Evolutionary conservation across 2,329 filamentous ascomycete genomes (phyloP), one percentile per base, ranked within the genome.

Genomic region (Phoma sp.): DNA sequence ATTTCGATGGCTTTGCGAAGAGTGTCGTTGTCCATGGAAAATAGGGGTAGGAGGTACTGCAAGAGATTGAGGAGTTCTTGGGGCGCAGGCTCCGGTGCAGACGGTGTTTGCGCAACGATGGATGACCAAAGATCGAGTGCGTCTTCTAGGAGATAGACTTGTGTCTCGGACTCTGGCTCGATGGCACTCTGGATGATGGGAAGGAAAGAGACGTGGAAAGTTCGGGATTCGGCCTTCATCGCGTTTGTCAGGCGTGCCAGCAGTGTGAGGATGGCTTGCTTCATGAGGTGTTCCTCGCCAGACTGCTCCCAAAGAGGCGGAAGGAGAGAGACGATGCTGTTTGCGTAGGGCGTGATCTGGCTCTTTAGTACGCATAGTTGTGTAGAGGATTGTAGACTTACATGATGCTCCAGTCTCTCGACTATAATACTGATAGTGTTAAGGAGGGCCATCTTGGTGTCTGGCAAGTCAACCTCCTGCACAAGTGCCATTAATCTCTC

Each of bases 381-480:
- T 11, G 3, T 23, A 25, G 5, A 1, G 25, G 4, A 1, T 3
- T 2, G 11, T 1, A 6, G 5, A 61, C 78, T 64, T 75, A 84
- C 88, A 60, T 90, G 81, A 28, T 87, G 83, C 66, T 96, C 95
- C 78, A 98, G 84, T 43, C 92, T 86, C 37, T 89, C 85, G 1
- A 97, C 91, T 34, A 96, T 81, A 28, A 89, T 84, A 43, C 92
- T 86, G 32, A 96, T 88, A 0, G 93, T 96, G 68, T 93, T 92
- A 4, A 99, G 81, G 28, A 99, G 83, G 0, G 89, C 91, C 80
- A 98, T 86, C 75, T 96, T 96, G 0, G 92, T 96, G 73, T 98
- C 93, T 15, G 92, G 88, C 17, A 89, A 81, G 47, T 92, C 89
- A 2, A 93, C 88, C 60, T 91, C 89, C 59, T 88, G 83, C 21